Percentiles rank a stretch among this genome's conserved stretches.
Evolutionary conservation across 1,284 basidiomycete species (phyloP).

Genomic region (Vanrija pseudolonga): DNA sequence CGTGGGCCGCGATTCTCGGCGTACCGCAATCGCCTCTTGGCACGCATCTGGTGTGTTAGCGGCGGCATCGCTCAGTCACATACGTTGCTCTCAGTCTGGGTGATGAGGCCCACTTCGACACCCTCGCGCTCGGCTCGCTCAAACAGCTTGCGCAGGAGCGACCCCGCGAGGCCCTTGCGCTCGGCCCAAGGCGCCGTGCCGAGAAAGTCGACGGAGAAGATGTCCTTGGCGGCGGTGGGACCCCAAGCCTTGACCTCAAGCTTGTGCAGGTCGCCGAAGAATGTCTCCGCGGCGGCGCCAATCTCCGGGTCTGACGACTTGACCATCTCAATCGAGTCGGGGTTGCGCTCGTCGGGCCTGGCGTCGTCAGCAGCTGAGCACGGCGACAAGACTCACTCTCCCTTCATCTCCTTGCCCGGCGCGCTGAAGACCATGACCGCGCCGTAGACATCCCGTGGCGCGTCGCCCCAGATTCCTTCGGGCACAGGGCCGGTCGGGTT

Average conservation of each 20-base stretch:
- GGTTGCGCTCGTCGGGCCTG: slow-evolving; percentile 1
- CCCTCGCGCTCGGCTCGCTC: background rate
- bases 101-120: background rate
- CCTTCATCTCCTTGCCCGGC: background rate
- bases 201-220: background rate
- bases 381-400: background rate
- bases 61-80: background rate
- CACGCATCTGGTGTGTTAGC: background rate
- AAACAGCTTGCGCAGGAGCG: background rate
- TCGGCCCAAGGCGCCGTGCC: background rate
- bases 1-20: too few species aligned
- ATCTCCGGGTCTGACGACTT: background rate
- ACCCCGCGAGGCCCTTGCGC: background rate
- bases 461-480: background rate
- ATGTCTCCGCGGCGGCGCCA: background rate
- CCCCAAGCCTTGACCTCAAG: slow-evolving; percentile 1
- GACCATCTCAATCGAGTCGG: background rate
- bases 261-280: background rate
- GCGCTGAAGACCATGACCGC: background rate
- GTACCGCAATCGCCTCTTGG: too few species aligned
- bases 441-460: too few species aligned
- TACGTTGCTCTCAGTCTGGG: background rate
- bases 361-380: background rate
- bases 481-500: background rate
- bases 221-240: background rate